Percentiles rank a stretch among this genome's conserved stretches.
phyloP scores from a whole-genome alignment of 1,284 basidiomycete genomes.

The Cryptococcus sp. region DNA sequence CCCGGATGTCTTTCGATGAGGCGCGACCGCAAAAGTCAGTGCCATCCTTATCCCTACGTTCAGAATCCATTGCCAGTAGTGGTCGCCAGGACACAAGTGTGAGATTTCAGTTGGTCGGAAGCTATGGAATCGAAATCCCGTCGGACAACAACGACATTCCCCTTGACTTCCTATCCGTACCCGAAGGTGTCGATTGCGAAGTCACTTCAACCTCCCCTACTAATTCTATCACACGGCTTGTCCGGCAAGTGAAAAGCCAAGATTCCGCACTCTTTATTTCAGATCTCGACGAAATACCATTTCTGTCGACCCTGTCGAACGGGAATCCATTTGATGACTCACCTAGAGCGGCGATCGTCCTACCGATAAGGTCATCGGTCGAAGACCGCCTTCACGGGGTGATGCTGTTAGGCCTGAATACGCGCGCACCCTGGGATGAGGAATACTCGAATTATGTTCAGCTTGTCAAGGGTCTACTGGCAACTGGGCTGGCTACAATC shows the following conservation, averaged over 20 bases:
- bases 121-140: no score
- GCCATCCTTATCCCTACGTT: not conserved
- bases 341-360: slow-evolving; percentile 7
- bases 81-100: not conserved
- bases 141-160: not conserved
- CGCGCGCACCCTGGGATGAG: slow-evolving; percentile 14
- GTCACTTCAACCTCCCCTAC: not conserved
- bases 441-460: slow-evolving; percentile 22
- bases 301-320: slow-evolving; percentile 2
- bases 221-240: not conserved
- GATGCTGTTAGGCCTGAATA: slow-evolving; percentile 21
- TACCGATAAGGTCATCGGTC: slow-evolving; percentile 15
- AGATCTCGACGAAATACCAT: slow-evolving; percentile 1
- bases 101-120: not conserved
- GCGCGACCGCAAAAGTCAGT: no score
- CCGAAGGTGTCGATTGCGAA: not conserved
- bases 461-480: slow-evolving; percentile 18
- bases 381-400: slow-evolving; percentile 22
- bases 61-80: not conserved
- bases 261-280: slow-evolving; percentile 4
- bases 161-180: not conserved
- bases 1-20: not conserved
- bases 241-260: slow-evolving; percentile 3
- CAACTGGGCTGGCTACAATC: slow-evolving; percentile 22
- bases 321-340: slow-evolving; percentile 15